Evolutionary conservation across 2,329 filamentous ascomycete species (phyloP), one percentile per base, ranked within the genome.

Genomic region (Capronia coronata): DNA sequence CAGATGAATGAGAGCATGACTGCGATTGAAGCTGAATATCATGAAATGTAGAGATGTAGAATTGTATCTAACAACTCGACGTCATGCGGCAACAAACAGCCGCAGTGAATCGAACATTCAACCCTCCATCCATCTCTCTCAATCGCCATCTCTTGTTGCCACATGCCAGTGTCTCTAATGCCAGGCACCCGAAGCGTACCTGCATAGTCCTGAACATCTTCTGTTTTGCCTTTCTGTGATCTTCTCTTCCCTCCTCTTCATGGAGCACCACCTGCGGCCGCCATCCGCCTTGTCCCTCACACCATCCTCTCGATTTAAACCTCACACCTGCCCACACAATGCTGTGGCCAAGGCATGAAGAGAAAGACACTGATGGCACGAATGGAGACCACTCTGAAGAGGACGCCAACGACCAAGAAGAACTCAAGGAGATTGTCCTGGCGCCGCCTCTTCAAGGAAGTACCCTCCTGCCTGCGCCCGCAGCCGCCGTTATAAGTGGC

Each of bases 401-500:
- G 13, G 29, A 34, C 30, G 45, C 6, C 9, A 21, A 22, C 21
- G 19, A n/a, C 21, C 38, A 49, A 10, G 42, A 49, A 29, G 43
- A 46, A 27, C 14, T 19, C 7, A 29, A 49, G 19, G 45, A 48
- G 30, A 25, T 54, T 32, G 42, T 52, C 34, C 38, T 54, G 19
- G 48, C 51, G 14, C 51, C 48, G 30, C 43, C 54, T 38, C 48
- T 40, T 18, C 54, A 49, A 29, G 54, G 54, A 41, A 40, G 54
- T 23, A 71, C 71, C 11, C 63, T 74, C 3, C 65, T 74, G 2
- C 71, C 71, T 23, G 62, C 63, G 19, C 67, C 69, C 29, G 63
- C 72, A 21, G 71, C 71, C 9, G 71, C 70, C 3, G 52, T 70
- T 13, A 64, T 74, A n/a, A 71, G 68, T 11, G 57, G 71, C 27